Conservation (phyloP, 208 protist species). For the Trichomonas tenax region DNA sequence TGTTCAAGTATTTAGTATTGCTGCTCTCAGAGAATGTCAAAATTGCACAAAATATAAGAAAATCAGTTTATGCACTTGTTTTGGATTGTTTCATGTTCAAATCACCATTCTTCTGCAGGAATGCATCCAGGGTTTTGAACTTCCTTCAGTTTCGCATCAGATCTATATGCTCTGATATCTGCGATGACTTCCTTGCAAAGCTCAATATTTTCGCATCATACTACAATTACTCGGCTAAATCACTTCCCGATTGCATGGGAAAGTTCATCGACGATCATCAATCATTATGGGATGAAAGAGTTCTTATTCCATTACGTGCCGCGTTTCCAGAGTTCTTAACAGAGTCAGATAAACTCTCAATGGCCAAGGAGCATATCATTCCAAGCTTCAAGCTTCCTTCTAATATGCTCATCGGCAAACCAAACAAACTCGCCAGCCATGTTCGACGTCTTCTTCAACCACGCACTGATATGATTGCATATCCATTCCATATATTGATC, state of each 20-base stretch:
- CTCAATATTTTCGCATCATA: neutral
- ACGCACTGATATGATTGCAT: neutral
- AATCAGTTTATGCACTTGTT: neutral
- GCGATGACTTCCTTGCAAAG: neutral
- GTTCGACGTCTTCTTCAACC: neutral
- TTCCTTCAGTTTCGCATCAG: neutral
- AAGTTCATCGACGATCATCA: neutral
- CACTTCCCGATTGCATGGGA: neutral
- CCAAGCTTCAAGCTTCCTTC: neutral
- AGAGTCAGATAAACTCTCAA: neutral
- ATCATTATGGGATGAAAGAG: constrained; percentile 2
- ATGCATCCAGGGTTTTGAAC: neutral
- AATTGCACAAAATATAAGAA: neutral
- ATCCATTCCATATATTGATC: neutral
- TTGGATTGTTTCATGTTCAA: neutral
- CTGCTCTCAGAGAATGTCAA: neutral
- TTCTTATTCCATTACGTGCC: neutral
- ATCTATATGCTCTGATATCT: neutral
- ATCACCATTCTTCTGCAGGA: neutral
- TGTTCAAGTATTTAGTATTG: neutral
- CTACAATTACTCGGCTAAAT: neutral
- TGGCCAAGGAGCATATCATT: neutral
- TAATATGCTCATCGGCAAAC: no score
- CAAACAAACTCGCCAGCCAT: neutral
- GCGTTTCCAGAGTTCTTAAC: neutral